Percentiles rank a stretch among this genome's conserved stretches.
Evolutionary conservation across 495 filamentous ascomycete species (phyloP).

Genomic region (Staphylotrichum tortipilum): DNA sequence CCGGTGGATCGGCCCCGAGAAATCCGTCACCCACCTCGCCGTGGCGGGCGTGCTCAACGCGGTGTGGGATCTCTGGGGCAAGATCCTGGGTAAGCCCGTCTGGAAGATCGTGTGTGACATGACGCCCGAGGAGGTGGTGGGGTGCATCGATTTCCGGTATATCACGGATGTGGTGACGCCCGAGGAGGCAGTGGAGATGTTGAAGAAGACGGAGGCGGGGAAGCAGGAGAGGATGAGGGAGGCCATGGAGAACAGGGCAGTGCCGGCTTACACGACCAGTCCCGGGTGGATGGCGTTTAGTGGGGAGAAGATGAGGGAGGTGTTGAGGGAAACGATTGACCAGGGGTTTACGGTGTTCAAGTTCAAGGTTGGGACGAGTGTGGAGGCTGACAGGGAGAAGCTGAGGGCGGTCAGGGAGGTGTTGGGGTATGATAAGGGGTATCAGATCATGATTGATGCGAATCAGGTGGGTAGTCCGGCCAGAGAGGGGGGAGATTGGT

Average conservation of each 20-base stretch:
- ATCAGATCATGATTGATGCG: constrained; percentile 87
- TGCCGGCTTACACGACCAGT: constrained; percentile 85
- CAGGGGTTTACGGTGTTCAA: constrained; percentile 84
- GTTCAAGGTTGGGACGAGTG: constrained; percentile 69
- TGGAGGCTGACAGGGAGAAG: constrained; percentile 61
- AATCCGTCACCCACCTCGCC: constrained; percentile 86
- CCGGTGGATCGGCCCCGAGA: constrained; percentile 90
- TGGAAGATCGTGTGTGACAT: constrained; percentile 85
- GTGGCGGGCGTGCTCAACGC: constrained; percentile 85
- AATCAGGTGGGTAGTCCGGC: constrained; percentile 37
- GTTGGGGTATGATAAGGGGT: constrained; percentile 77
- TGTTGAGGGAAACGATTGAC: constrained; percentile 61
- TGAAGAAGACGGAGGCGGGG: constrained; percentile 50
- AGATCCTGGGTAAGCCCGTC: constrained; percentile 71
- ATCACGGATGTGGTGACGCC: constrained; percentile 85
- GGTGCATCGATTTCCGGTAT: constrained; percentile 84
- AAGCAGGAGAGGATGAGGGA: constrained; percentile 61
- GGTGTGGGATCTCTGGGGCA: constrained; percentile 94
- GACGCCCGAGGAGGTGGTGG: constrained; percentile 73
- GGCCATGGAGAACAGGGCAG: constrained; percentile 58
- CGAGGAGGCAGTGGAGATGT: constrained; percentile 63
- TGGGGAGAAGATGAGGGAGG: constrained; percentile 68
- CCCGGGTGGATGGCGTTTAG: constrained; percentile 88
- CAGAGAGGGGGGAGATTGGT: not conserved
- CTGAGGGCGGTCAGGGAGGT: constrained; percentile 66